phyloP scores from a whole-genome alignment of 352 stramenopile genomes.

The Halophytophthora polymorphica region DNA sequence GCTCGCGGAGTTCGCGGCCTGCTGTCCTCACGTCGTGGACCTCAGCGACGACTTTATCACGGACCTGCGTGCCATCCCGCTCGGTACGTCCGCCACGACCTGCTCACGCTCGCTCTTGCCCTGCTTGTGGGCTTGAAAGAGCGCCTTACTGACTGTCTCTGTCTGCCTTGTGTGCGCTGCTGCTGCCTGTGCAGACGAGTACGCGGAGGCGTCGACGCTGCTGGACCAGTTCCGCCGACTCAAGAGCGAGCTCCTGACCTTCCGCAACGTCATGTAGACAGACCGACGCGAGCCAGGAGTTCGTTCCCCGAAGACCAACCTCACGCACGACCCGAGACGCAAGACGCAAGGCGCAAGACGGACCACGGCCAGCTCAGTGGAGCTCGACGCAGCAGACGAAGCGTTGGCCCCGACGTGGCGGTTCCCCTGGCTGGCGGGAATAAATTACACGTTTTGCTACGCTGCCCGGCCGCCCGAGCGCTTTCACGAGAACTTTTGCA shows the following conservation, averaged over 20 bases:
- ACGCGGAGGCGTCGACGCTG: conserved; percentile 48
- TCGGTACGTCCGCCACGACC: too few species aligned
- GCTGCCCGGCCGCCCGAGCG: neutral
- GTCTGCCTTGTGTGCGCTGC: conserved; percentile 6
- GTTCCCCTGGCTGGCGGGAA: conserved; percentile 9
- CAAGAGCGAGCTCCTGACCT: conserved; percentile 71
- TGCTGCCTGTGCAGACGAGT: conserved; percentile 45
- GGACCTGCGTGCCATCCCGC: conserved; percentile 72
- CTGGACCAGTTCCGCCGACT: conserved; percentile 73
- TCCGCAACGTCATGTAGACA: conserved; percentile 66
- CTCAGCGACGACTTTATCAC: conserved; percentile 80
- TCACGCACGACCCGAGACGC: conserved; percentile 7
- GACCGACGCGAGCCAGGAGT: conserved; percentile 5
- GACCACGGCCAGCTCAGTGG: too few species aligned
- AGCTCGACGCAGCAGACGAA: too few species aligned
- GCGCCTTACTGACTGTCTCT: conserved; percentile 7
- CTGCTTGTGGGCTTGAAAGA: conserved; percentile 1
- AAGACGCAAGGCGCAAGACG: conserved; percentile 1
- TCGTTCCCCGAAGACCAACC: too few species aligned
- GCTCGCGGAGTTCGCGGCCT: conserved; percentile 70
- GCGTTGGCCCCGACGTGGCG: too few species aligned
- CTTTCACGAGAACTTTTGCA: conserved; percentile 50
- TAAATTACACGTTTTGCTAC: conserved; percentile 59
- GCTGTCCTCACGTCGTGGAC: conserved; percentile 73
- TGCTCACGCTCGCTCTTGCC: too few species aligned